Evolutionary conservation across 495 filamentous ascomycete species (phyloP).

Genomic region (Extremus antarcticus): DNA sequence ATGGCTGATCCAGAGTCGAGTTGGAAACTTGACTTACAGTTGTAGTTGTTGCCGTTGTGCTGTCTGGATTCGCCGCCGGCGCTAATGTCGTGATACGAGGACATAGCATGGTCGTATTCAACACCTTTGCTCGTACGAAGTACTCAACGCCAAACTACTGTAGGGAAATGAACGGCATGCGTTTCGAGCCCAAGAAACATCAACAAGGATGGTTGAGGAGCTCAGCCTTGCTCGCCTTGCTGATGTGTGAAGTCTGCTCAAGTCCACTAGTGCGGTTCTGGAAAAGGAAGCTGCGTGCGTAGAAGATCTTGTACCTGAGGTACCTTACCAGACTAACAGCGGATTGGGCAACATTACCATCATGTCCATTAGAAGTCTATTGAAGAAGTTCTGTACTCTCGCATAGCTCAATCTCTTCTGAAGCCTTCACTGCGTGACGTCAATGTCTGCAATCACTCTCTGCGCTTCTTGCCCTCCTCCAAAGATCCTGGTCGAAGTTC

Average conservation of each 20-base stretch:
- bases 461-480: slow-evolving; percentile 65
- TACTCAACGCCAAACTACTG: neutral
- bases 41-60: neutral
- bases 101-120: neutral
- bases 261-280: no score
- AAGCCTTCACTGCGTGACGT: neutral
- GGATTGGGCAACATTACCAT: no score
- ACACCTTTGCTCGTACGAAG: neutral
- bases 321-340: no score
- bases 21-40: neutral
- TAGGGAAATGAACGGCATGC: neutral
- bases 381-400: neutral
- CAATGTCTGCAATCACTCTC: neutral
- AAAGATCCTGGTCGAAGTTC: slow-evolving; percentile 65
- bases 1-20: no score
- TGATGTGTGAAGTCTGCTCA: no score
- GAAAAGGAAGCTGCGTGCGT: no score
- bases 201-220: neutral
- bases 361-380: neutral
- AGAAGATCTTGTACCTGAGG: no score
- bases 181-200: no score
- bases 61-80: neutral
- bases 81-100: neutral
- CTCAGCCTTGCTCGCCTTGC: neutral
- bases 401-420: neutral